Conservation (phyloP, 208 protist species). For the Wallacemonas rigidus region DNA sequence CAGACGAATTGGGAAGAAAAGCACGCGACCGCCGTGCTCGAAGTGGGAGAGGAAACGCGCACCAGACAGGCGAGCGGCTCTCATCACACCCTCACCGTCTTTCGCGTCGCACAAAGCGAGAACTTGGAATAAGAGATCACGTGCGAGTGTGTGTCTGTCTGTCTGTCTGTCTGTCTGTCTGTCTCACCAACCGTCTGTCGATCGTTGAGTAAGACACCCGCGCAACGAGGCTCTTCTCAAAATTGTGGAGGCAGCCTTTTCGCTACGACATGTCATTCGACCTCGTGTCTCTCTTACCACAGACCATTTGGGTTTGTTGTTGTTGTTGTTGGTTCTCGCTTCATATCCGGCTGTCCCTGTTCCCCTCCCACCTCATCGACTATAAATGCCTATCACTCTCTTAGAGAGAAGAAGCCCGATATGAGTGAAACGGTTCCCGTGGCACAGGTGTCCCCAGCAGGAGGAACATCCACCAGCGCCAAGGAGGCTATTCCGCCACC, state of each 20-base stretch:
- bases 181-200: too few relatives aligned
- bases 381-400: too few relatives aligned
- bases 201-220: not conserved
- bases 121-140: too few relatives aligned
- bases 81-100: too few relatives aligned
- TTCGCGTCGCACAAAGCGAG: too few relatives aligned
- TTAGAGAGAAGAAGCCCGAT: too few relatives aligned
- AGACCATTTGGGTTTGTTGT: not conserved
- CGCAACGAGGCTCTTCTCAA: not conserved
- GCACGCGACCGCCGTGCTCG: not conserved
- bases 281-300: not conserved
- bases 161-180: not conserved
- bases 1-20: not conserved
- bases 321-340: slow-evolving; percentile 6
- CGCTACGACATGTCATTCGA: not conserved
- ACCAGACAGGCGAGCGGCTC: too few relatives aligned
- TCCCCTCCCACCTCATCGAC: too few relatives aligned
- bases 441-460: too few relatives aligned
- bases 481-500: not conserved
- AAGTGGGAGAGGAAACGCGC: not conserved
- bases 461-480: too few relatives aligned
- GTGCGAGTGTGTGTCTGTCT: not conserved
- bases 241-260: not conserved
- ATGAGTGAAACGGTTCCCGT: too few relatives aligned
- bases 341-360: not conserved